Conservation (phyloP, 2,329 filamentous ascomycete genomes). For the Zelopaecilomyces penicillatus region DNA sequence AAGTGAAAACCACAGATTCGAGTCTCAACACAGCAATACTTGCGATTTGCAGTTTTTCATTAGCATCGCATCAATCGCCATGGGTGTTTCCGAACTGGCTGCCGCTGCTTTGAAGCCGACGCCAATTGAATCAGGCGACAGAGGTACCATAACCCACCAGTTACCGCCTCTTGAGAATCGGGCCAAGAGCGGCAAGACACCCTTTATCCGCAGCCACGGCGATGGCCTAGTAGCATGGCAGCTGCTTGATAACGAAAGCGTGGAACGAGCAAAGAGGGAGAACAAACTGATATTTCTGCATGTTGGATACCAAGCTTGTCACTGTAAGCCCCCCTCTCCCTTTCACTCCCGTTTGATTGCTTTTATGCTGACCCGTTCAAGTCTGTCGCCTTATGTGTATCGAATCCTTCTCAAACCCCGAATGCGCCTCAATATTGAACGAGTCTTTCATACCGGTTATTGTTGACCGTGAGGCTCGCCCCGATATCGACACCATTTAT, state of each 20-base stretch:
- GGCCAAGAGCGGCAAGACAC: conserved; percentile 33
- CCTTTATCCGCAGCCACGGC: conserved; percentile 62
- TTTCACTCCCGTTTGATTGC: neutral
- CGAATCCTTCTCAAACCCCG: conserved; percentile 79
- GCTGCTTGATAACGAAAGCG: conserved; percentile 68
- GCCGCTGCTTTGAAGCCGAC: conserved; percentile 24
- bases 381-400: conserved; percentile 86
- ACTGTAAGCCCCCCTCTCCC: conserved; percentile 55
- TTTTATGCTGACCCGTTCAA: conserved; percentile 24
- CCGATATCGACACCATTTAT: conserved; percentile 90
- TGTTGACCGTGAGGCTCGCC: conserved; percentile 86
- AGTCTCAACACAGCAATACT: no score
- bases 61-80: conserved; percentile 9
- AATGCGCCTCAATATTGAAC: conserved; percentile 77
- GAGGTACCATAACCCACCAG: conserved; percentile 5
- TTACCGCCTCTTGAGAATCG: conserved; percentile 26
- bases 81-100: conserved; percentile 32
- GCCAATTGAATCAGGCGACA: conserved; percentile 15
- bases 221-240: conserved; percentile 89
- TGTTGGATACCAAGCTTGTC: conserved; percentile 90
- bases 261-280: conserved; percentile 67
- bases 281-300: conserved; percentile 90
- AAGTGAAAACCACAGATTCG: no score
- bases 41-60: no score
- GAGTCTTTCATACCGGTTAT: conserved; percentile 83